Conservation (phyloP, 1,284 basidiomycete genomes). For the Serendipita sp. region DNA sequence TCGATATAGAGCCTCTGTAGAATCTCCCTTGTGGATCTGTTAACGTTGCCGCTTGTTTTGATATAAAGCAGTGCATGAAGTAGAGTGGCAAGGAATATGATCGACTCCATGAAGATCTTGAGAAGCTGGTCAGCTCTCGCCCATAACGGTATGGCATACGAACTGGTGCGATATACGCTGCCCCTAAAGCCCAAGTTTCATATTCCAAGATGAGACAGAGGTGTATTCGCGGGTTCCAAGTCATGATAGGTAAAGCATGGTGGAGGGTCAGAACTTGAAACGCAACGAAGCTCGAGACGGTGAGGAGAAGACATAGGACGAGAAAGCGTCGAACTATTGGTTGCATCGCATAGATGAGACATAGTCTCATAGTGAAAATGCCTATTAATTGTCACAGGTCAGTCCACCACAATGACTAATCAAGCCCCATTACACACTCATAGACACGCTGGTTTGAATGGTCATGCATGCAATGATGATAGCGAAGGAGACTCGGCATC, state of each 20-base stretch:
- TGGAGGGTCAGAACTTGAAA: not conserved
- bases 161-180: not conserved
- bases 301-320: not conserved
- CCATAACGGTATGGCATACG: not conserved
- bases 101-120: not conserved
- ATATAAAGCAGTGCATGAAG: not conserved
- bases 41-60: not conserved
- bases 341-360: not conserved
- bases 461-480: not conserved
- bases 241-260: not conserved
- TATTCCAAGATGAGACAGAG: not conserved
- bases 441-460: not conserved
- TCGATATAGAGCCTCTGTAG: not conserved
- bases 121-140: not conserved
- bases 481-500: not conserved
- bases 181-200: not conserved
- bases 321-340: not conserved
- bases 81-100: not conserved
- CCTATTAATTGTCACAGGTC: not conserved
- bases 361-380: not conserved
- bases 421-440: not conserved
- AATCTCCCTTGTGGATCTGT: not conserved
- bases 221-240: not conserved
- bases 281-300: not conserved
- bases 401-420: not conserved